Evolutionary conservation across 352 stramenopile genomes (phyloP).

Genomic region (Pythium dissotocum): DNA sequence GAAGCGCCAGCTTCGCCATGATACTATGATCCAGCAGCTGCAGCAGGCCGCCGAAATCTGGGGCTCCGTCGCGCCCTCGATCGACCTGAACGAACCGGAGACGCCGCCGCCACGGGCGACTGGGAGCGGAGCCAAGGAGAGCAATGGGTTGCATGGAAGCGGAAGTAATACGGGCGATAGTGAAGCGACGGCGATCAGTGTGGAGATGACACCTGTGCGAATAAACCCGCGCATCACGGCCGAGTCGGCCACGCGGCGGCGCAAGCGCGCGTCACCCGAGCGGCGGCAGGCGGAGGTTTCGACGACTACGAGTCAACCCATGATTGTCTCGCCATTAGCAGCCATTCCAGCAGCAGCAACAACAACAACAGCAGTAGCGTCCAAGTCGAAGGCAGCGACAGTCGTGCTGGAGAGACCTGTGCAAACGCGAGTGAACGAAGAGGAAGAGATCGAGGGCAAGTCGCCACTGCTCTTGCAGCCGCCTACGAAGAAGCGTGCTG

Average conservation of each 20-base stretch:
- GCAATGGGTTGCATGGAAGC: background rate
- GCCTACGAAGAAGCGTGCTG: constrained; percentile 13
- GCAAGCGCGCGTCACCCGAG: background rate
- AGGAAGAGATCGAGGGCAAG: constrained; percentile 7
- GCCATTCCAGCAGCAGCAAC: background rate
- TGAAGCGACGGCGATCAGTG: background rate
- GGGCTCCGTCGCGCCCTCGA: constrained; percentile 21
- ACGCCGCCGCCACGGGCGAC: constrained; percentile 2
- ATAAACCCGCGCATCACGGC: constrained; percentile 28
- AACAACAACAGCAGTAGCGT: background rate
- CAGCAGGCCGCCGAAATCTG: constrained; percentile 57
- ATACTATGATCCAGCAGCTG: constrained; percentile 77
- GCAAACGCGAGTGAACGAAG: background rate
- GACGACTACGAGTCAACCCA: background rate
- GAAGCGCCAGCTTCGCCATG: constrained; percentile 73
- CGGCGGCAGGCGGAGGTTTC: background rate
- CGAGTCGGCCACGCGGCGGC: constrained; percentile 3
- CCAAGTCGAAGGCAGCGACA: no score
- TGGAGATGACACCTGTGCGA: constrained; percentile 17
- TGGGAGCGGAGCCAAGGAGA: background rate
- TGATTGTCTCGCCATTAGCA: background rate
- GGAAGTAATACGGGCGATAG: background rate
- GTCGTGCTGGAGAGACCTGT: background rate
- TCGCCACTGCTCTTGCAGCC: background rate
- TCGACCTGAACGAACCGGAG: constrained; percentile 6